Conservation (phyloP, 805 yeast genomes). For the Yarrowia sp. region DNA sequence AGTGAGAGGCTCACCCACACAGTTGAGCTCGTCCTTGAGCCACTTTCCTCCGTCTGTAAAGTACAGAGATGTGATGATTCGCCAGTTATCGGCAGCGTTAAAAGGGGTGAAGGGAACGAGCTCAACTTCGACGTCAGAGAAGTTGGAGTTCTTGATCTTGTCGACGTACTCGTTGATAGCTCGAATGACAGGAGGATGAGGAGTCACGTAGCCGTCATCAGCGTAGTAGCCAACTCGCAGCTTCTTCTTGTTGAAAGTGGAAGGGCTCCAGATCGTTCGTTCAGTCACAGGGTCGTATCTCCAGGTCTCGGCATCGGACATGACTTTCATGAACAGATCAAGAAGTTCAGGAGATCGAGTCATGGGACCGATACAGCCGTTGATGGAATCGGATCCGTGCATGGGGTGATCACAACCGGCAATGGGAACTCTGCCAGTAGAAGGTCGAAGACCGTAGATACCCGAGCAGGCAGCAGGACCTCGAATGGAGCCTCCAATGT, state of each 20-base stretch:
- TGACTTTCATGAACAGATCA: constrained; percentile 66
- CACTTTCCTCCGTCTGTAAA: constrained; percentile 71
- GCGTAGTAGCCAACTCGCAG: constrained; percentile 51
- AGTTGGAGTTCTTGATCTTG: constrained; percentile 40
- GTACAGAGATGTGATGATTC: constrained; percentile 54
- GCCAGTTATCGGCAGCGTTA: constrained; percentile 47
- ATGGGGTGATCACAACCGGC: constrained; percentile 59
- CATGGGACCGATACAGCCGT: constrained; percentile 71
- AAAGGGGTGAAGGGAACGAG: constrained; percentile 46
- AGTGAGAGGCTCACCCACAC: constrained; percentile 72
- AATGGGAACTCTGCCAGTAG: constrained; percentile 54
- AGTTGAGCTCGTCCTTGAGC: constrained; percentile 59
- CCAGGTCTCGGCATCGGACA: constrained; percentile 43
- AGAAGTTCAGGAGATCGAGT: constrained; percentile 68
- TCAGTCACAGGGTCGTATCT: constrained; percentile 18
- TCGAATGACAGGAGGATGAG: constrained; percentile 59
- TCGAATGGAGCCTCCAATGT: constrained; percentile 61
- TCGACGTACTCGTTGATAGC: constrained; percentile 53
- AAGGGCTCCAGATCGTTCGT: constrained; percentile 6
- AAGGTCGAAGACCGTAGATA: constrained; percentile 56
- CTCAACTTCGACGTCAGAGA: constrained; percentile 42
- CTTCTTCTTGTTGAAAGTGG: neutral
- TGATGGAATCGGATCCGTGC: constrained; percentile 67
- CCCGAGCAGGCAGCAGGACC: constrained; percentile 57
- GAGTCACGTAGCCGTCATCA: constrained; percentile 56